A percentile compares a stretch with the other conserved stretches of the same genome.
These are phyloP conservation scores for Bromus sterilis DNA, from an alignment of 176 grass and related monocot species.

Conservation along the genomic window DNA sequence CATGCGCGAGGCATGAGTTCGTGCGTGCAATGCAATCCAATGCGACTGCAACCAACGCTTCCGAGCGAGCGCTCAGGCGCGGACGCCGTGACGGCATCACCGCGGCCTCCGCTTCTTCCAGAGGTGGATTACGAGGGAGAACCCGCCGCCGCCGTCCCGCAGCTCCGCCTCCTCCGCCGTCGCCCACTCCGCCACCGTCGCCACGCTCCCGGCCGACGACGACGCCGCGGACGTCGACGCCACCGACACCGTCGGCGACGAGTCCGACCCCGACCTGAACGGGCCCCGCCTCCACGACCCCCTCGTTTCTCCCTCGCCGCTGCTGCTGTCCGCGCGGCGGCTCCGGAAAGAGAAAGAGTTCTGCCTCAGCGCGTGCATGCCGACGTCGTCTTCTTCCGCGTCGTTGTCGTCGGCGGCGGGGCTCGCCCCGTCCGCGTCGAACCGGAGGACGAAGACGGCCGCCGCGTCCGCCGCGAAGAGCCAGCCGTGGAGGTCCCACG, in stretches of 20 bases:
- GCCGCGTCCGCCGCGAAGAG: constrained; percentile 42
- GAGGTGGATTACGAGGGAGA: neutral
- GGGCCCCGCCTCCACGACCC: constrained; percentile 21
- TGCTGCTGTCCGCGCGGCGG: constrained; percentile 9
- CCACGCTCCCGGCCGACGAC: constrained; percentile 27
- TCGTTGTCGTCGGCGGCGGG: neutral
- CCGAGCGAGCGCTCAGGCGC: neutral
- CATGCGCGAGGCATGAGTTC: neutral
- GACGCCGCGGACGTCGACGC: constrained; percentile 36
- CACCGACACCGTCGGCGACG: constrained; percentile 41
- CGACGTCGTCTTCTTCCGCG: neutral
- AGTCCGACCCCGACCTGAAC: constrained; percentile 42
- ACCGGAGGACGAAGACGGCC: constrained; percentile 60
- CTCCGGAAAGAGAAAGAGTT: constrained; percentile 28
- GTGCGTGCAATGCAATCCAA: neutral
- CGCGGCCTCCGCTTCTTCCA: neutral
- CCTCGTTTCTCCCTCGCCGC: constrained; percentile 7
- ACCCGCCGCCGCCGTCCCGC: neutral
- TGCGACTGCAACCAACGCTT: neutral
- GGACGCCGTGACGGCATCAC: neutral
- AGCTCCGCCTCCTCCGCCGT: neutral
- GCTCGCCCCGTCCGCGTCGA: constrained; percentile 7
- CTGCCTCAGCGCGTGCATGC: neutral
- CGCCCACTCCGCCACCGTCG: constrained; percentile 31
- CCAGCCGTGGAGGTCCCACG: constrained; percentile 76